phyloP scores from a whole-genome alignment of 2,329 filamentous ascomycete genomes.

The Fusarium sp. region DNA sequence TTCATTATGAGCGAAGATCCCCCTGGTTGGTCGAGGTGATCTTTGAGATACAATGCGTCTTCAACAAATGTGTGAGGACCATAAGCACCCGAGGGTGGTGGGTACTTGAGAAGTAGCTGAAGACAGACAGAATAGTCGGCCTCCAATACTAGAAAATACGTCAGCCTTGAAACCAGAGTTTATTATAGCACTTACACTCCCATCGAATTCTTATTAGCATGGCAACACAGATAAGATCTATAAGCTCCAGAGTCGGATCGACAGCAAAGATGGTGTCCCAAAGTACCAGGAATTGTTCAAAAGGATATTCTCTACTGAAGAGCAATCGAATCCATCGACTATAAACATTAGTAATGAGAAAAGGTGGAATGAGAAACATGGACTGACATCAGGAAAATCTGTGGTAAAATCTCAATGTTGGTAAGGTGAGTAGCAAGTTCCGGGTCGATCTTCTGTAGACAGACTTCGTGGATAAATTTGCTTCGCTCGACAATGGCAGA shows the following conservation, averaged over 20 bases:
- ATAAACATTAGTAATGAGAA: constrained; percentile 2
- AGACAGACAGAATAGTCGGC: constrained; percentile 90
- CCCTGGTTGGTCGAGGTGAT: constrained; percentile 71
- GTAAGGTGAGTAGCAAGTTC: constrained; percentile 84
- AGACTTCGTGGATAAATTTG: constrained; percentile 85
- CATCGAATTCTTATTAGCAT: constrained; percentile 94
- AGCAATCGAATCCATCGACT: constrained; percentile 94
- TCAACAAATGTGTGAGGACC: constrained; percentile 84
- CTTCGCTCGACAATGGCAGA: constrained; percentile 83
- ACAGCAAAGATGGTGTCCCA: constrained; percentile 95
- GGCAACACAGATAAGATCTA: constrained; percentile 91
- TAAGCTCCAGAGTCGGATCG: constrained; percentile 80
- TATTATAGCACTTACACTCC: constrained; percentile 70
- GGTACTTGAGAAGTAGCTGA: constrained; percentile 85
- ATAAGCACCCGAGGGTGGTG: constrained; percentile 69
- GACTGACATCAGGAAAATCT: constrained; percentile 91
- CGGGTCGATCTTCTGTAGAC: constrained; percentile 82
- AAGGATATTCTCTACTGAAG: constrained; percentile 93
- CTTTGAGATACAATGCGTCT: constrained; percentile 80
- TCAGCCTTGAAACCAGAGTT: constrained; percentile 37
- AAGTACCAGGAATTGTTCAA: constrained; percentile 82
- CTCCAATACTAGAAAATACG: constrained; percentile 71
- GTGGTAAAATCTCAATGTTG: constrained; percentile 88
- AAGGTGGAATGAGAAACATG: no score
- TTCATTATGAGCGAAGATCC: constrained; percentile 75